These are phyloP conservation scores for Letharia lupina DNA, from an alignment of 495 filamentous ascomycete genomes.

Conservation along the genomic window DNA sequence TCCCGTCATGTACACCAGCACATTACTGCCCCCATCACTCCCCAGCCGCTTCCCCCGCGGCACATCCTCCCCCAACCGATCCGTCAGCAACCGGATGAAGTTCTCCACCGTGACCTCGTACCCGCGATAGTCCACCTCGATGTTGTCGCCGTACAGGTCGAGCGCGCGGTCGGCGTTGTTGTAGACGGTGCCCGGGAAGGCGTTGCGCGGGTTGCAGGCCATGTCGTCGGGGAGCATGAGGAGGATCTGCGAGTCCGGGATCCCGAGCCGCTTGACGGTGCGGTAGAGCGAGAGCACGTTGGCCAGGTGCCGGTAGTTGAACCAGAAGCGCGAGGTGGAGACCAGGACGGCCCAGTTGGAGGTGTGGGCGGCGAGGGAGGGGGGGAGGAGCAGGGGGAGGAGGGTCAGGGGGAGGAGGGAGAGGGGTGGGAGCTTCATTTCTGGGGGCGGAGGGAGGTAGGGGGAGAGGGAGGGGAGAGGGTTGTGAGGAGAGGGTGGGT, in stretches of 20 bases:
- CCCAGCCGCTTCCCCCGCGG: constrained; percentile 85
- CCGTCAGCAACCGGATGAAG: constrained; percentile 91
- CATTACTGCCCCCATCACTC: constrained; percentile 90
- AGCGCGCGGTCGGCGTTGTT: constrained; percentile 94
- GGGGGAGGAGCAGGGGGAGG: constrained; percentile 37
- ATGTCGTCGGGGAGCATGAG: constrained; percentile 99
- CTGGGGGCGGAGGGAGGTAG: background rate
- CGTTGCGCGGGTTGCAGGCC: constrained; percentile 97
- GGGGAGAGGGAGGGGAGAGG: background rate
- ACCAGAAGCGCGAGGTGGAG: constrained; percentile 98
- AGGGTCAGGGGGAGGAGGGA: constrained; percentile 38
- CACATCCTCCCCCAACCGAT: constrained; percentile 86
- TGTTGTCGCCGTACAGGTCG: constrained; percentile 96
- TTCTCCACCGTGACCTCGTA: constrained; percentile 99
- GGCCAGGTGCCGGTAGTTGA: constrained; percentile 97
- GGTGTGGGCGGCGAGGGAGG: constrained; percentile 67
- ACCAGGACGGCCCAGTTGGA: constrained; percentile 99
- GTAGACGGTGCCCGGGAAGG: constrained; percentile 95
- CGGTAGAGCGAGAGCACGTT: constrained; percentile 97
- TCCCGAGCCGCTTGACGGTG: constrained; percentile 95
- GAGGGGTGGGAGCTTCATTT: constrained; percentile 25
- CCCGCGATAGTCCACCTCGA: constrained; percentile 95
- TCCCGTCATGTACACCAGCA: constrained; percentile 97
- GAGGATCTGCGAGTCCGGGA: constrained; percentile 97
- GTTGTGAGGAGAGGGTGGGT: background rate